Evolutionary conservation across 1,284 basidiomycete species (phyloP), one percentile per base, ranked within the genome.

Genomic region (Puccinia polysora): DNA sequence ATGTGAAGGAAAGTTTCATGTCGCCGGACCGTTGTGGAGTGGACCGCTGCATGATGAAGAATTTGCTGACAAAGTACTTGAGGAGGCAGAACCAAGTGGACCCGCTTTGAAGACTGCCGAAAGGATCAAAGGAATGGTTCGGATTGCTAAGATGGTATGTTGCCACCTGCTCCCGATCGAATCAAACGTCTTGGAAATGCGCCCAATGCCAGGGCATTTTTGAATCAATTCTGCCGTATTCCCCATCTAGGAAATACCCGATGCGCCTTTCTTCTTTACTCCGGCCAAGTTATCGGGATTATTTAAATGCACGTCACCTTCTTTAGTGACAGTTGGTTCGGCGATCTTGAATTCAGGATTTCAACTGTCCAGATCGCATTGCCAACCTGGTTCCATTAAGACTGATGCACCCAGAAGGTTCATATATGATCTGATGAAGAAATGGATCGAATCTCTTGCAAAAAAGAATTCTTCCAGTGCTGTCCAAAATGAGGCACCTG

Each of bases 1-100:
- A 79, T 98, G 95, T 78, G 87, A 88, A 18, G 86, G 85, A 8
- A 81, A 81, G 12, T 81, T 90, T 76, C 89, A 91, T 81, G 89
- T 93, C 32, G 91, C 90, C 23, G 95, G 95, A 0, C 95, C 95
- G 0, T 94, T 98, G 90, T 98, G 95, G 95, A 86, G 89, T 15
- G 94, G 89, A 0, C 85, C 88, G 0, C 81, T 99, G 25, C 95
- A 98, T 77, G 85, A 94, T 78, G 78, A 82, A 0, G 82, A 82
- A 0, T 99, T 97, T 77, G 85, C 91, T 32, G 79, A 82, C 10
- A 85, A 86, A 74, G 86, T 95, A 7, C 82, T 97, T n/a, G 81
- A 84, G 30, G 88, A 91, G 76, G 82, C 96, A 7, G 79, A 82
- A 7, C 74, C 74, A n/a, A n/a, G n/a, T 59, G 85, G n/a, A 7